Conservation (phyloP, 2,329 filamentous ascomycete genomes). For the Metarhizium sp. region DNA sequence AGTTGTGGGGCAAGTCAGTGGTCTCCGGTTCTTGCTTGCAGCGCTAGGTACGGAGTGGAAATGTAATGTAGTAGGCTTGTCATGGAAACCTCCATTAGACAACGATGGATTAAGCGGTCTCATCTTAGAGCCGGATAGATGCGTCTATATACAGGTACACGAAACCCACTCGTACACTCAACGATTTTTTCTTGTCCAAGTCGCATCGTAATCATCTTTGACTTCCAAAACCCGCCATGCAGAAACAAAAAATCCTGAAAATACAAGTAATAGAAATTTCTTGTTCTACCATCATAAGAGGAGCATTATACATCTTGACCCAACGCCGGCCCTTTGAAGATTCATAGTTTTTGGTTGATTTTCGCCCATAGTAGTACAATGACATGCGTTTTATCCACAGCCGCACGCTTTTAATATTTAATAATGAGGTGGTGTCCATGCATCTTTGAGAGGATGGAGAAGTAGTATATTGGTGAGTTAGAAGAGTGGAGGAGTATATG, state of each 20-base stretch:
- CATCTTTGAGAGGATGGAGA: not conserved
- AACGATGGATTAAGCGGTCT: not conserved
- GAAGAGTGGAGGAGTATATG: not conserved
- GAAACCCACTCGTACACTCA: not conserved
- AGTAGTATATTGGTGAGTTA: not conserved
- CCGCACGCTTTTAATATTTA: not conserved
- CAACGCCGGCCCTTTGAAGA: conserved; percentile 23
- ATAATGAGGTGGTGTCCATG: conserved; percentile 1
- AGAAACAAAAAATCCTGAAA: conserved; percentile 6
- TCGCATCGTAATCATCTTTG: conserved; percentile 4
- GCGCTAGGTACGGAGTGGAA: too few relatives aligned
- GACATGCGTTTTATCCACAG: conserved; percentile 4
- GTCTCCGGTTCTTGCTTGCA: too few relatives aligned
- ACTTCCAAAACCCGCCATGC: conserved; percentile 16
- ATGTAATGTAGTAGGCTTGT: too few relatives aligned
- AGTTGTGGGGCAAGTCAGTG: too few relatives aligned
- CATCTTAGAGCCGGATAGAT: not conserved
- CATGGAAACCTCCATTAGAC: not conserved
- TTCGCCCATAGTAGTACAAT: conserved; percentile 11
- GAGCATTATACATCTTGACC: conserved; percentile 34
- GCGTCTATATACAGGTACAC: conserved; percentile 2
- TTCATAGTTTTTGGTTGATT: conserved; percentile 4
- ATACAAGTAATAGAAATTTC: not conserved
- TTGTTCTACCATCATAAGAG: conserved; percentile 29
- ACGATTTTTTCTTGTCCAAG: conserved; percentile 7